Percentiles rank a stretch among this genome's conserved stretches.
Conservation (phyloP, 148 eudicot genomes). For the Rhododendron simsii region DNA sequence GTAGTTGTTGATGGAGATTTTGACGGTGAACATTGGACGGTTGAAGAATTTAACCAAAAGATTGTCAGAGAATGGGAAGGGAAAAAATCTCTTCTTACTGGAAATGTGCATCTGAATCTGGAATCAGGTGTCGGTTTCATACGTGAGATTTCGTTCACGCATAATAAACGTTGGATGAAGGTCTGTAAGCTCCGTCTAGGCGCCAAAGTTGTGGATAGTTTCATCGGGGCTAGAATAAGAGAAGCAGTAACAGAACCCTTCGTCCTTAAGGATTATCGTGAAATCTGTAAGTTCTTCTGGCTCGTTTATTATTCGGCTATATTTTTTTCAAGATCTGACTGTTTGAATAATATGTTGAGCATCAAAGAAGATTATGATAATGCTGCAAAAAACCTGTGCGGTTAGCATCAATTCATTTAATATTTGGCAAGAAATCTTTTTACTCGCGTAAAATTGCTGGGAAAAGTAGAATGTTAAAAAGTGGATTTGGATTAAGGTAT, state of each 20-base stretch:
- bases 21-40: neutral
- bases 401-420: neutral
- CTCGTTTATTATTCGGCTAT: neutral
- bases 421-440: neutral
- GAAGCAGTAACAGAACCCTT: neutral
- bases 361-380: neutral
- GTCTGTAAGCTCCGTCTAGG: conserved; percentile 5
- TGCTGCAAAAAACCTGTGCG: neutral
- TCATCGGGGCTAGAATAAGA: neutral
- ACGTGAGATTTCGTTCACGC: neutral
- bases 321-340: neutral
- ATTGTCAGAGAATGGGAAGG: neutral
- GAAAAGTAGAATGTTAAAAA: neutral
- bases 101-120: neutral
- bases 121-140: neutral
- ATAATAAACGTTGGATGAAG: neutral
- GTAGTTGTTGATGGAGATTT: conserved; percentile 9
- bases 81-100: conserved; percentile 8
- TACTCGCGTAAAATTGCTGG: neutral
- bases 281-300: conserved; percentile 13
- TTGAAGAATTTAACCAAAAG: neutral
- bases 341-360: neutral
- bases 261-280: neutral
- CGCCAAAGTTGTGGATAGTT: neutral
- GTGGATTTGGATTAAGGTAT: neutral